Evolutionary conservation across 345 rosid genomes (phyloP).

Genomic region (Stellera chamaejasme): DNA sequence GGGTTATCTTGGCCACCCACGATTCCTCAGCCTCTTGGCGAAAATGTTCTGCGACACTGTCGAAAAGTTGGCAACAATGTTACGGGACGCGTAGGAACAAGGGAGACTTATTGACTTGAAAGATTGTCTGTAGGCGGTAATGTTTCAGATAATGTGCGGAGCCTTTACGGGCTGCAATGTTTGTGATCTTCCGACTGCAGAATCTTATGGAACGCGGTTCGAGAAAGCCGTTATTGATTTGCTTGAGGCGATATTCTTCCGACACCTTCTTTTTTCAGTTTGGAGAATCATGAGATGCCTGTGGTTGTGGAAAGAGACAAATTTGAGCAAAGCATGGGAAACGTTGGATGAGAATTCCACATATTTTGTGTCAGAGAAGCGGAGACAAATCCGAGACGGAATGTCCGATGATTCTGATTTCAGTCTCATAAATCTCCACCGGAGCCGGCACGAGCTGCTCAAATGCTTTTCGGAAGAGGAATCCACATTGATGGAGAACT

Average conservation of each 20-base stretch:
- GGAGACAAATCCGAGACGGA: no score
- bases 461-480: no score
- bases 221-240: constrained; percentile 8
- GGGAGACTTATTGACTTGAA: constrained; percentile 13
- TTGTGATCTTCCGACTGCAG: no score
- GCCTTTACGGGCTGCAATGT: no score
- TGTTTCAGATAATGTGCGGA: constrained; percentile 12
- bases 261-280: constrained; percentile 7
- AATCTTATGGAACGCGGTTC: constrained; percentile 8
- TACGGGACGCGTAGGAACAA: no score
- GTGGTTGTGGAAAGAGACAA: constrained; percentile 8
- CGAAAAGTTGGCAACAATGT: constrained; percentile 12
- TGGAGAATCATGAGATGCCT: constrained; percentile 15
- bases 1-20: constrained; percentile 4
- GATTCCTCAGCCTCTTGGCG: not conserved
- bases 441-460: no score
- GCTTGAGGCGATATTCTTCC: no score
- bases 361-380: not conserved
- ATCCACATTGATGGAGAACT: no score
- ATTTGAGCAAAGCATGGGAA: constrained; percentile 6
- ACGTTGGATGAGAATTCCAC: constrained; percentile 4
- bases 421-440: no score
- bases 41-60: constrained; percentile 4
- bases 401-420: no score
- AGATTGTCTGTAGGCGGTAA: constrained; percentile 11